A percentile compares a stretch with the other conserved stretches of the same genome.
Conservation (phyloP, 495 filamentous ascomycete genomes). For the Annulohypoxylon stygium region DNA sequence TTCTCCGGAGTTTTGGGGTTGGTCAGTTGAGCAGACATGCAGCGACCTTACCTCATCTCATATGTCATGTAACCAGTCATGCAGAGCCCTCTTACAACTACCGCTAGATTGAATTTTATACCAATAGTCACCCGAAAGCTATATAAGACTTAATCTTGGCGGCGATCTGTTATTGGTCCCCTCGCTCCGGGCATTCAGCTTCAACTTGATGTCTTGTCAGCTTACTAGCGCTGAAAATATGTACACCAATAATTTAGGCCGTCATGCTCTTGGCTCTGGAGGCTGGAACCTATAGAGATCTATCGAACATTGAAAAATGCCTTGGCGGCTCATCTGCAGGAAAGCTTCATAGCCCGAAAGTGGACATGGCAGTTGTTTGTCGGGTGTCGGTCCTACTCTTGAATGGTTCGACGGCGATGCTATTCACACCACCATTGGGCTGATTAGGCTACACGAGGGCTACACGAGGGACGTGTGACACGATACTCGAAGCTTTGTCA, state of each 20-base stretch:
- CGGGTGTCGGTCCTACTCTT: neutral
- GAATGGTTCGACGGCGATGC: neutral
- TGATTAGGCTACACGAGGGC: neutral
- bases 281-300: neutral
- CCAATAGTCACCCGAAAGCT: neutral
- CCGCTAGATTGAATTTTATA: neutral
- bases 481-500: neutral
- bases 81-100: neutral
- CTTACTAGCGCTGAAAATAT: neutral
- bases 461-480: neutral
- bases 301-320: neutral
- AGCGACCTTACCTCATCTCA: neutral
- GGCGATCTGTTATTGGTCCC: neutral
- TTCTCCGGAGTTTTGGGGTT: neutral
- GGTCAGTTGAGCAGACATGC: conserved; percentile 1
- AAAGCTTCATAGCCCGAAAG: neutral
- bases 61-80: neutral
- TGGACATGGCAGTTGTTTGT: neutral
- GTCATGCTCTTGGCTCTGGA: neutral
- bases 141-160: conserved; percentile 7
- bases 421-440: neutral
- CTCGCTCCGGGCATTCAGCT: neutral
- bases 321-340: neutral
- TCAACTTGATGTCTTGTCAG: neutral
- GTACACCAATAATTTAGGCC: neutral